These are phyloP conservation scores for Dendrobium officinale DNA, from an alignment of 106 monocot genomes.

Conservation along the genomic window DNA sequence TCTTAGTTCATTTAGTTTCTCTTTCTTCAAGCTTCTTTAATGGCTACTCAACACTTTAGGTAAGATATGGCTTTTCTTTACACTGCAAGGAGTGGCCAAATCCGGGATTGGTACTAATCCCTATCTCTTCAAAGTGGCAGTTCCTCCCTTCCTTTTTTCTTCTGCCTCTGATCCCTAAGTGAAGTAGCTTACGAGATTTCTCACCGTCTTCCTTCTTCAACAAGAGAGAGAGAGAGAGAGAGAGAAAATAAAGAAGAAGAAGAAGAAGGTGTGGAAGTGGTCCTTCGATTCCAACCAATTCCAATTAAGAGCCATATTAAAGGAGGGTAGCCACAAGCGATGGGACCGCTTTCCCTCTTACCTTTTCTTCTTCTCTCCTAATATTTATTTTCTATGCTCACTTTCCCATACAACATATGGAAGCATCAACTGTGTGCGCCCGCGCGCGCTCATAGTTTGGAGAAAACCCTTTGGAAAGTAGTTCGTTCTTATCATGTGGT, in stretches of 20 bases:
- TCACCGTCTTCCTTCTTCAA: neutral
- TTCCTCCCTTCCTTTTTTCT: constrained; percentile 5
- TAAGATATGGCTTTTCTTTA: neutral
- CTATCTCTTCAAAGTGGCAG: constrained; percentile 1
- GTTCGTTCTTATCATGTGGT: no score
- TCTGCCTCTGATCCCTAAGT: constrained; percentile 10
- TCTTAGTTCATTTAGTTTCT: neutral
- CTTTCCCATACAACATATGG: neutral
- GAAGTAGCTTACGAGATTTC: neutral
- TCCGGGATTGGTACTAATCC: constrained; percentile 21
- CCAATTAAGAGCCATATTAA: constrained; percentile 24
- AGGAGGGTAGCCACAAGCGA: constrained; percentile 5
- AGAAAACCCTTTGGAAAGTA: no score
- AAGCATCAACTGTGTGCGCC: no score
- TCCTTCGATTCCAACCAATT: constrained; percentile 34
- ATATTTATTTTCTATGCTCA: neutral
- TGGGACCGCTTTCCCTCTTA: constrained; percentile 17
- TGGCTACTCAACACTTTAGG: neutral
- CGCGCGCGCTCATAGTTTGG: no score
- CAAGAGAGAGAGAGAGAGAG: constrained; percentile 1
- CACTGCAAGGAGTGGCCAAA: constrained; percentile 8
- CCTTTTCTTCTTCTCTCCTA: constrained; percentile 4
- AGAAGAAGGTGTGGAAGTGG: constrained; percentile 18
- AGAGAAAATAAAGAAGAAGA: constrained; percentile 3
- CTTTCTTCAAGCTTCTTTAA: neutral